Evolutionary conservation across 441 rosid species (phyloP), one percentile per base, ranked within the genome.

Genomic region (Croton laevigatus): DNA sequence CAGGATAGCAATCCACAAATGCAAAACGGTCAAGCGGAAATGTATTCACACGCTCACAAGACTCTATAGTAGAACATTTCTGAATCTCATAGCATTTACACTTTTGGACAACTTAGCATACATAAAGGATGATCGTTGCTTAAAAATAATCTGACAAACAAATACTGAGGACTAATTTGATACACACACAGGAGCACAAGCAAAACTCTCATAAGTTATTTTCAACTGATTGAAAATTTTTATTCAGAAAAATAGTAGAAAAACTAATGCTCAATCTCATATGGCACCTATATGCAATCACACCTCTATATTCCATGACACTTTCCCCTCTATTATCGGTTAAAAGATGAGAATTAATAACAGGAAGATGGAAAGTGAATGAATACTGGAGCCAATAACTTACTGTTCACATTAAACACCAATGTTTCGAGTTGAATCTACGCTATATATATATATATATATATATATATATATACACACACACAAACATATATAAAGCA

Each of bases 131-230:
- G 46, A 4, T 22, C 2, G 52, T 61, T 27, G 20, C 11, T 61
- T 53, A 37, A 51, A 8, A 20, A 32, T 0, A 55, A 55, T 12
- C 32, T 0, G 34, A 27, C 42, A 63, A 32, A 44, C 12, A 1
- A 48, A 19, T 19, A 45, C 19, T 49, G 52, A 44, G 59, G 61
- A 37, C 32, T 38, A 38, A 62, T 62, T 48, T 59, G 14, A 14
- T 14, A 38, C 61, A 38, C 61, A 51, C 23, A 14, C 22, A 61
- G 58, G 60, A 61, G 58, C 52, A 70, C 27, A 70, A 36, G 67
- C 57, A 20, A 40, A 16, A 11, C 60, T 40, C 20, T 0, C n/a
- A 14, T n/a, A 22, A 60, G 13, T 16, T 32, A 45, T 49, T 34
- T 65, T 46, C 13, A 3, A 52, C 37, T 20, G 12, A 23, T 53